Conservation (phyloP, 2,329 filamentous ascomycete species). For the Trichophyton rubrum region DNA sequence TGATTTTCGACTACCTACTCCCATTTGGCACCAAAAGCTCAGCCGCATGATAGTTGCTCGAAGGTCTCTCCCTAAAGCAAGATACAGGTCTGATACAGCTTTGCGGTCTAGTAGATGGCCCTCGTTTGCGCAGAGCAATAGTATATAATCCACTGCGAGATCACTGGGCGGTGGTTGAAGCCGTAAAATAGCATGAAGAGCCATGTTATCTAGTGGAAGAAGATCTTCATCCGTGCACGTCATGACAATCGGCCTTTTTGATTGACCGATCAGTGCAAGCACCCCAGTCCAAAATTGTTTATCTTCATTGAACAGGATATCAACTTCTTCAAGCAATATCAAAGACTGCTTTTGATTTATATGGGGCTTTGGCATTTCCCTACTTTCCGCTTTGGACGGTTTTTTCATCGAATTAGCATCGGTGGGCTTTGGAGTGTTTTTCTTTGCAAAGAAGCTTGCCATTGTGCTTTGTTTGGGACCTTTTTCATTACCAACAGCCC, state of each 20-base stretch:
- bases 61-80: slow-evolving; percentile 57
- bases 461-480: slow-evolving; percentile 66
- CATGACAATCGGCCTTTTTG: slow-evolving; percentile 83
- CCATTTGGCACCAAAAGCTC: slow-evolving; percentile 95
- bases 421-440: slow-evolving; percentile 32
- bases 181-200: slow-evolving; percentile 73
- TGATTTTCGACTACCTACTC: slow-evolving; percentile 73
- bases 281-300: slow-evolving; percentile 88
- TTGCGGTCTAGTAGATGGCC: slow-evolving; percentile 63
- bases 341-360: slow-evolving; percentile 54
- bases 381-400: slow-evolving; percentile 5
- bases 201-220: slow-evolving; percentile 61
- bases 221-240: slow-evolving; percentile 87
- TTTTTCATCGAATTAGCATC: slow-evolving; percentile 1
- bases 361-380: slow-evolving; percentile 13
- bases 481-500: slow-evolving; percentile 23
- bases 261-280: slow-evolving; percentile 62
- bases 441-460: slow-evolving; percentile 59
- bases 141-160: slow-evolving; percentile 64
- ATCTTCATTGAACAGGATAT: slow-evolving; percentile 88
- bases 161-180: slow-evolving; percentile 54
- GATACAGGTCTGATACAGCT: slow-evolving; percentile 58
- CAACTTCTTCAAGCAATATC: slow-evolving; percentile 86
- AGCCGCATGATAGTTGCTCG: slow-evolving; percentile 72
- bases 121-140: slow-evolving; percentile 75